These are phyloP conservation scores for Phaeotremella fagi DNA, from an alignment of 768 basidiomycete genomes.

Conservation along the genomic window DNA sequence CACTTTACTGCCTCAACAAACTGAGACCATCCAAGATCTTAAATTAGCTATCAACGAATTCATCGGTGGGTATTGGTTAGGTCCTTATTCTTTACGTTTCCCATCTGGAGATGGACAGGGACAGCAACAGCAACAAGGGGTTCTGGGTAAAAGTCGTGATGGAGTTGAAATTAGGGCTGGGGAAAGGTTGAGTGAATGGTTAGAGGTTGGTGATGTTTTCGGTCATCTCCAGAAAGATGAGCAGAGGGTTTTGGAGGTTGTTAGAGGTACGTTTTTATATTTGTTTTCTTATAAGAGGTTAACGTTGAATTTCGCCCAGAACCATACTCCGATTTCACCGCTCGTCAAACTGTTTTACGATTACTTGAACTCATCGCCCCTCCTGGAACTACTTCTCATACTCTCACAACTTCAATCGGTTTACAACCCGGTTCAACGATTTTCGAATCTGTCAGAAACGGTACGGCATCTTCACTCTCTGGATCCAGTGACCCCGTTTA, in stretches of 20 bases:
- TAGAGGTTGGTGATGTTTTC: conserved; percentile 51
- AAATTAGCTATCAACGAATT: conserved; percentile 49
- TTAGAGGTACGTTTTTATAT: conserved; percentile 46
- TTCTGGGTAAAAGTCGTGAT: conserved; percentile 36
- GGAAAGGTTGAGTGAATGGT: conserved; percentile 49
- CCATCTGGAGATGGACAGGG: conserved; percentile 33
- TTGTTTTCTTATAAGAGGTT: too few relatives aligned
- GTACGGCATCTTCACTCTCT: conserved; percentile 24
- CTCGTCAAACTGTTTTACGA: conserved; percentile 50
- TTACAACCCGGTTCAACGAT: conserved; percentile 43
- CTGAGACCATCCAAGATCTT: conserved; percentile 49
- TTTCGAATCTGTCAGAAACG: conserved; percentile 49
- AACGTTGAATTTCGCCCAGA: too few relatives aligned
- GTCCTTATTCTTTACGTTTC: conserved; percentile 49
- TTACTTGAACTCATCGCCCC: conserved; percentile 45
- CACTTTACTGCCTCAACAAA: conserved; percentile 38
- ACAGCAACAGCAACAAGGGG: too few relatives aligned
- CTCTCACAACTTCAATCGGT: conserved; percentile 32
- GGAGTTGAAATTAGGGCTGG: conserved; percentile 37
- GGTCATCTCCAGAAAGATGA: conserved; percentile 36
- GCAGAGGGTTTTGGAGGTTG: conserved; percentile 49
- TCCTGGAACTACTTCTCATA: conserved; percentile 32
- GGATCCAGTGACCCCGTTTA: conserved; percentile 16
- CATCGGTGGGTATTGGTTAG: conserved; percentile 52
- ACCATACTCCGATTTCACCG: conserved; percentile 49